Evolutionary conservation across 129 eudicot genomes (phyloP).

Genomic region (Arctium lappa): DNA sequence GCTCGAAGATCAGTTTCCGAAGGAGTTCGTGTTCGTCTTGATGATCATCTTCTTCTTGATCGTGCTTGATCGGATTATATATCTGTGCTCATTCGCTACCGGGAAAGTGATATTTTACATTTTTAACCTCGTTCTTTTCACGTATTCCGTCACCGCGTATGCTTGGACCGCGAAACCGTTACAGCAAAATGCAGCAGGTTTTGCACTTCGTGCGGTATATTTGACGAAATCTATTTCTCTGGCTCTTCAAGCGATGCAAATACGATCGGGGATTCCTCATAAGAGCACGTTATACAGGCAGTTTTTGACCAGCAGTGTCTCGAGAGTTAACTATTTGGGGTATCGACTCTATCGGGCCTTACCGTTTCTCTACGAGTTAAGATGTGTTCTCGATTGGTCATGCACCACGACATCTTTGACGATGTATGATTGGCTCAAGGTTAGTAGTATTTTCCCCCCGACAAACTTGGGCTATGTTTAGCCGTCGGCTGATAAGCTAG

Average conservation of each 20-base stretch:
- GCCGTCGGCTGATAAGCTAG: background rate
- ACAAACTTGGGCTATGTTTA: background rate
- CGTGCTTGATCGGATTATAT: conserved; percentile 54
- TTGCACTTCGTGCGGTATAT: conserved; percentile 50
- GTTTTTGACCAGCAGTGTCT: conserved; percentile 44
- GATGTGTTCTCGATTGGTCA: conserved; percentile 65
- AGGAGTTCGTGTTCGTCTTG: conserved; percentile 49
- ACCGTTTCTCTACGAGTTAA: conserved; percentile 51
- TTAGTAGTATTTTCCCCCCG: background rate
- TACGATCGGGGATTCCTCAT: conserved; percentile 55
- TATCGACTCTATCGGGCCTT: conserved; percentile 49
- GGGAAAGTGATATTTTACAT: conserved; percentile 55
- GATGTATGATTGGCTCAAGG: conserved; percentile 67
- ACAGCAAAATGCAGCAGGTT: conserved; percentile 47
- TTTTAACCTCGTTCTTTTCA: conserved; percentile 42
- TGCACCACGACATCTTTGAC: conserved; percentile 52
- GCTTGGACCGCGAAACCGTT: conserved; percentile 48
- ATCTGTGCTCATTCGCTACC: conserved; percentile 47
- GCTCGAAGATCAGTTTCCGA: conserved; percentile 62
- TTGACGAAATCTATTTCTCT: conserved; percentile 46
- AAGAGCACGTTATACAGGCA: conserved; percentile 53
- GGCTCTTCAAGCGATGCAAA: conserved; percentile 46
- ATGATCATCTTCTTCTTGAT: conserved; percentile 55
- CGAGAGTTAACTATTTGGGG: conserved; percentile 48
- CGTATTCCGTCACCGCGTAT: conserved; percentile 34